phyloP scores from a whole-genome alignment of 164 flowering plant genomes.

The Kalanchoe fedtschenkoi region DNA sequence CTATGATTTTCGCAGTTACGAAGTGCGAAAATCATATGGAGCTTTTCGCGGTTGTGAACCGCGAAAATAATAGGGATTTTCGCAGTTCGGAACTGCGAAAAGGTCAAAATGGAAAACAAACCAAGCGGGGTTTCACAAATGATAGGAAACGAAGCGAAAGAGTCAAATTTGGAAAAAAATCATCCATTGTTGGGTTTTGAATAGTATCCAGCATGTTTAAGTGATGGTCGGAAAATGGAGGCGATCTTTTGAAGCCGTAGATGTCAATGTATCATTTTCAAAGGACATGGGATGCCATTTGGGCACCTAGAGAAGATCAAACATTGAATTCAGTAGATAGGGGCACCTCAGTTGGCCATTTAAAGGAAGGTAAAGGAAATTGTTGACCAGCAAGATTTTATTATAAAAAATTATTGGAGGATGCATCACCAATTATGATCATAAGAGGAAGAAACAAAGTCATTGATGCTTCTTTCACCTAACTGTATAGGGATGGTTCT shows the following conservation, averaged over 20 bases:
- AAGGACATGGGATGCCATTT: neutral
- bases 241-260: neutral
- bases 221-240: neutral
- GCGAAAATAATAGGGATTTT: no score
- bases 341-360: neutral
- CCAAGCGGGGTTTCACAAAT: no score
- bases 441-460: neutral
- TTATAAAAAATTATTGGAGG: neutral
- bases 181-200: neutral
- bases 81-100: no score
- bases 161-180: neutral
- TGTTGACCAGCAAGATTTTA: neutral
- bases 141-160: no score
- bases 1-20: no score
- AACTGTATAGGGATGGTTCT: neutral
- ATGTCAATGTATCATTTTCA: neutral
- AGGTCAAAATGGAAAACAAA: no score
- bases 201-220: neutral
- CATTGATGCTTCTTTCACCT: neutral
- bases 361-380: neutral
- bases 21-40: no score
- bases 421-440: neutral
- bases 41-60: no score
- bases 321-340: neutral
- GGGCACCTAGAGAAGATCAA: neutral